phyloP scores from a whole-genome alignment of 805 yeast species.

The Saccharomycopsis javanensis region DNA sequence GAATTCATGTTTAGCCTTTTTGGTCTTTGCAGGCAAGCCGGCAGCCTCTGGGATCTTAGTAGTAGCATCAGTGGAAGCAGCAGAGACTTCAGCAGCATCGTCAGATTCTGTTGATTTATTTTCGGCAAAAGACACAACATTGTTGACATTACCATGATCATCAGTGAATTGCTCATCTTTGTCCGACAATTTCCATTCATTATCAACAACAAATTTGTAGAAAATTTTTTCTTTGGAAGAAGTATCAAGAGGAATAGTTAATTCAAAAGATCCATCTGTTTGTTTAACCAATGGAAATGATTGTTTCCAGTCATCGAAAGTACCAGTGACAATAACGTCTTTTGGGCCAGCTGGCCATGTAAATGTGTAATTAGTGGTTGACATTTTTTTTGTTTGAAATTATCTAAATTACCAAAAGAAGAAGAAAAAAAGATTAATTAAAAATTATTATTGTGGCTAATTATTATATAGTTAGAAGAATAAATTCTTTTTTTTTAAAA shows the following conservation, averaged over 20 bases:
- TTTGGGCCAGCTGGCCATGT: constrained; percentile 41
- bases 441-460: not conserved
- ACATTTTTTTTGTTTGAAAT: not conserved
- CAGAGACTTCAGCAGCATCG: constrained; percentile 2
- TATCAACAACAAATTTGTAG: constrained; percentile 60
- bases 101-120: constrained; percentile 12
- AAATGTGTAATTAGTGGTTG: not conserved
- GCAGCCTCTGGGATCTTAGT: constrained; percentile 32
- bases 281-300: constrained; percentile 50
- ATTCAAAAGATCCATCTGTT: constrained; percentile 49
- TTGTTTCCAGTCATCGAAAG: constrained; percentile 61
- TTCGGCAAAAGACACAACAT: constrained; percentile 14
- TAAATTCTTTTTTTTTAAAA: too few relatives aligned
- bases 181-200: constrained; percentile 44
- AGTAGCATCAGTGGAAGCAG: not conserved
- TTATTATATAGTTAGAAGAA: too few relatives aligned
- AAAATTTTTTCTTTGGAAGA: constrained; percentile 30
- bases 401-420: not conserved
- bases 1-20: constrained; percentile 9
- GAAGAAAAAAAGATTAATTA: not conserved
- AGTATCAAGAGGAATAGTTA: constrained; percentile 42
- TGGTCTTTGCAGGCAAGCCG: constrained; percentile 21
- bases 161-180: constrained; percentile 24
- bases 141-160: constrained; percentile 18
- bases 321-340: constrained; percentile 59